Conservation (phyloP, 1,139 yeast genomes). For the Magnusiomyces sp. region DNA sequence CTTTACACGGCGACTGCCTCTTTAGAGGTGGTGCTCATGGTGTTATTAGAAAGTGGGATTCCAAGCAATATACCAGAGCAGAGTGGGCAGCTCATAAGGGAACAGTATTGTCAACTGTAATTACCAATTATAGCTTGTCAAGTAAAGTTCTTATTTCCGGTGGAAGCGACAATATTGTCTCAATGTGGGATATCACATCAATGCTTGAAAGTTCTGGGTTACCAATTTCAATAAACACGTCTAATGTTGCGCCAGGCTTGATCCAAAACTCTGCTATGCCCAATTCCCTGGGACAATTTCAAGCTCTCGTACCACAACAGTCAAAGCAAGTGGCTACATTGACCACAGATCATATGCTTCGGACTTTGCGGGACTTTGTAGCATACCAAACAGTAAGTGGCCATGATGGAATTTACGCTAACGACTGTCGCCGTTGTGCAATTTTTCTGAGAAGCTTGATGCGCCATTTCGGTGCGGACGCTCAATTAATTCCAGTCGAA, state of each 20-base stretch:
- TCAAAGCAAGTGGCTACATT: constrained; percentile 16
- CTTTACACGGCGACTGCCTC: constrained; percentile 44
- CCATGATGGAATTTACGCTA: constrained; percentile 53
- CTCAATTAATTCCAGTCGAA: constrained; percentile 63
- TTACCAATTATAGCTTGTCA: constrained; percentile 16
- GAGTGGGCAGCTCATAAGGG: constrained; percentile 33
- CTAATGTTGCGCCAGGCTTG: constrained; percentile 1
- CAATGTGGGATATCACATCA: constrained; percentile 47
- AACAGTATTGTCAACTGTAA: constrained; percentile 25
- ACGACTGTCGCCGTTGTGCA: constrained; percentile 85
- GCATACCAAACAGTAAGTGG: constrained; percentile 72
- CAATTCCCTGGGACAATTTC: too few species aligned
- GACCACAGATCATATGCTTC: constrained; percentile 55
- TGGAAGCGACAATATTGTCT: constrained; percentile 51
- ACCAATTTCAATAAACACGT: constrained; percentile 16
- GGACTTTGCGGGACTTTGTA: constrained; percentile 53
- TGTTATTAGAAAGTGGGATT: constrained; percentile 27
- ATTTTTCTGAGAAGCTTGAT: constrained; percentile 58
- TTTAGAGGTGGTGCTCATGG: constrained; percentile 39
- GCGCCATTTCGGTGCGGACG: constrained; percentile 63
- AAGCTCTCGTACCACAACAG: background rate
- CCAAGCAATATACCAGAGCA: constrained; percentile 22
- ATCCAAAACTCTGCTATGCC: too few species aligned
- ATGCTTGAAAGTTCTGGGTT: constrained; percentile 10
- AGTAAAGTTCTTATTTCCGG: constrained; percentile 41